Conservation (phyloP, 2,329 filamentous ascomycete genomes). For the Penicillium sp. region DNA sequence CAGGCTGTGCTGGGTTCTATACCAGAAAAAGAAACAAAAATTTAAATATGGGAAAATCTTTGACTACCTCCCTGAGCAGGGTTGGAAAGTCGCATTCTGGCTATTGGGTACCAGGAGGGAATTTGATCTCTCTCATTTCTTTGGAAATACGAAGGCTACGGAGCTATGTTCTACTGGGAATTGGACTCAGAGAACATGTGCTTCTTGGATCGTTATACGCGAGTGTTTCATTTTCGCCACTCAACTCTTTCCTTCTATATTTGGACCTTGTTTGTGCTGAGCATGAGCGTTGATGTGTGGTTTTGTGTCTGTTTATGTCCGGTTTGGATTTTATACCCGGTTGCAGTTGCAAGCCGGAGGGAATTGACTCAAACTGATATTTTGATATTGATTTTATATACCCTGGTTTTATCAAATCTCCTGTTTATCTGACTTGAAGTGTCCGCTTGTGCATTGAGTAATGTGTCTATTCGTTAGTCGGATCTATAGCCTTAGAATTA, state of each 20-base stretch:
- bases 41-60: neutral
- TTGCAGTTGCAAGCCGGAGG: conserved; percentile 2
- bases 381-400: conserved; percentile 10
- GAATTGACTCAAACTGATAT: conserved; percentile 6
- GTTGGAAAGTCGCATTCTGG: neutral
- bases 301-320: neutral
- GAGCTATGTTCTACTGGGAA: neutral
- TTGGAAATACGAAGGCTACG: neutral
- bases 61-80: neutral
- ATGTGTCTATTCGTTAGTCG: neutral
- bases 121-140: neutral
- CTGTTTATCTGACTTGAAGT: conserved; percentile 7
- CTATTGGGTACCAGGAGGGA: conserved; percentile 2
- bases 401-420: conserved; percentile 8
- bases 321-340: neutral
- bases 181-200: neutral
- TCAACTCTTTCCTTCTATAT: conserved; percentile 2
- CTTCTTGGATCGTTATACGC: neutral
- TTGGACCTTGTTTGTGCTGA: conserved; percentile 4
- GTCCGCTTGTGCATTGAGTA: neutral
- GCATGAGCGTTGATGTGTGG: conserved; percentile 14
- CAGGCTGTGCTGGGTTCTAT: neutral
- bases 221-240: neutral
- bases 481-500: neutral
- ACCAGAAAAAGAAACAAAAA: neutral